phyloP scores from a whole-genome alignment of 2,329 filamentous ascomycete genomes.

The Zasmidium angulare region DNA sequence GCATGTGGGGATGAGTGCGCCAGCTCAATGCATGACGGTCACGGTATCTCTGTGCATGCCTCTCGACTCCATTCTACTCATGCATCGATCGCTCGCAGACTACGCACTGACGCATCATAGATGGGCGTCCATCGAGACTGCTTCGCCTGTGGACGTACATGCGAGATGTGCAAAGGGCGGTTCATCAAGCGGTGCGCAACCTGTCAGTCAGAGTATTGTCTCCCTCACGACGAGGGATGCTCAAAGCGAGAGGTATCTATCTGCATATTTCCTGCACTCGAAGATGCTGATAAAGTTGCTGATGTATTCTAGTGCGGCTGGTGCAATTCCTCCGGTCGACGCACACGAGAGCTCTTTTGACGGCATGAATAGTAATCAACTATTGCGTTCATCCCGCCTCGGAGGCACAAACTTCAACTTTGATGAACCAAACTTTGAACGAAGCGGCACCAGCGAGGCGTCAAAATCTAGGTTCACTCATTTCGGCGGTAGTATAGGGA shows the following conservation, averaged over 20 bases:
- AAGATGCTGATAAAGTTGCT: conserved; percentile 3
- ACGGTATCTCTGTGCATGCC: not conserved
- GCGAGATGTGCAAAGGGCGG: conserved; percentile 69
- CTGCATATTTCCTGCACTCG: not conserved
- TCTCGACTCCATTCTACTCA: not conserved
- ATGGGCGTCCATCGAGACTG: conserved; percentile 67
- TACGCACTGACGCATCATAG: conserved; percentile 6
- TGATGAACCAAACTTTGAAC: too few species aligned
- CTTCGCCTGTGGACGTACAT: conserved; percentile 84
- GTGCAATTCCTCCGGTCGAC: conserved; percentile 38
- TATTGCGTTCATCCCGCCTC: too few species aligned
- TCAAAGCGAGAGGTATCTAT: conserved; percentile 54
- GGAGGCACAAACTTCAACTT: too few species aligned
- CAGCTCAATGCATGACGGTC: not conserved
- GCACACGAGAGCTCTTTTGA: conserved; percentile 39
- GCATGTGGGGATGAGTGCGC: conserved; percentile 57
- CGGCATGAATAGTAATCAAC: not conserved
- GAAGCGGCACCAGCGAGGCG: too few species aligned
- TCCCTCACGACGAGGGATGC: conserved; percentile 79
- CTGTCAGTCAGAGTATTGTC: conserved; percentile 79
- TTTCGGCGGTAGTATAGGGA: too few species aligned
- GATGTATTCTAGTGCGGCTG: conserved; percentile 36
- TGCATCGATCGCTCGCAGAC: not conserved
- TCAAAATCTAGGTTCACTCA: too few species aligned
- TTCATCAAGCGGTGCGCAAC: conserved; percentile 70